A percentile compares a stretch with the other conserved stretches of the same genome.
Conservation (phyloP, 2,329 filamentous ascomycete genomes). For the Talaromyces sp. region DNA sequence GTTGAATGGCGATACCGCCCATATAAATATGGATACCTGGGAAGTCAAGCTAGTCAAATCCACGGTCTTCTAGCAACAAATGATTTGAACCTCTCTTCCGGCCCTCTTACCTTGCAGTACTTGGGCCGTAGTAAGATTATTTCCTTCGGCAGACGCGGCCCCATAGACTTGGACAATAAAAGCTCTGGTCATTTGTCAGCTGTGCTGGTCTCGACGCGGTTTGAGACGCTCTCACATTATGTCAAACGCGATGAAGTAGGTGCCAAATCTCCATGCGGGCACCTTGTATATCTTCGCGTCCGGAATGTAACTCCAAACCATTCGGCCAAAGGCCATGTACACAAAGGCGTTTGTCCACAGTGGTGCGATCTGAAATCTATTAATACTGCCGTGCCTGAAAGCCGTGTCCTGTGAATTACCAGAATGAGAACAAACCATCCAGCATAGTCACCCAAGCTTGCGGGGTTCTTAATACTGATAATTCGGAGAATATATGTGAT, state of each 20-base stretch:
- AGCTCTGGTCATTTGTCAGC: neutral
- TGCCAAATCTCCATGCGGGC: conserved; percentile 31
- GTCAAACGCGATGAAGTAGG: conserved; percentile 39
- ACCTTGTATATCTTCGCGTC: conserved; percentile 31
- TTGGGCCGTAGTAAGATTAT: neutral
- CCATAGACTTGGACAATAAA: conserved; percentile 4
- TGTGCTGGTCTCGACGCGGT: no score
- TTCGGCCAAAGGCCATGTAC: conserved; percentile 44
- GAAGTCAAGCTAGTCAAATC: neutral
- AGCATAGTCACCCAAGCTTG: conserved; percentile 15
- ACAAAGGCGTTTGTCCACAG: conserved; percentile 40
- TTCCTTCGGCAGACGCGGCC: neutral
- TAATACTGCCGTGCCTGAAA: conserved; percentile 19
- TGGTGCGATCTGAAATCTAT: conserved; percentile 40
- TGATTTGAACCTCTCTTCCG: neutral
- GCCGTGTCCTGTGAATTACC: neutral
- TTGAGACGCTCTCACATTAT: conserved; percentile 16
- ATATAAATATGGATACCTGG: conserved; percentile 46
- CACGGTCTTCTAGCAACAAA: neutral
- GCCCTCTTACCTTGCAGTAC: conserved; percentile 27
- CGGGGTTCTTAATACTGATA: conserved; percentile 37
- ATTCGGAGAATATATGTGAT: conserved; percentile 37
- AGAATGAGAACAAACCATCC: neutral
- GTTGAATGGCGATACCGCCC: conserved; percentile 49
- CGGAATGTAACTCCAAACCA: conserved; percentile 41